Conservation (phyloP, 768 basidiomycete species). For the Austroboletus eburneus region DNA sequence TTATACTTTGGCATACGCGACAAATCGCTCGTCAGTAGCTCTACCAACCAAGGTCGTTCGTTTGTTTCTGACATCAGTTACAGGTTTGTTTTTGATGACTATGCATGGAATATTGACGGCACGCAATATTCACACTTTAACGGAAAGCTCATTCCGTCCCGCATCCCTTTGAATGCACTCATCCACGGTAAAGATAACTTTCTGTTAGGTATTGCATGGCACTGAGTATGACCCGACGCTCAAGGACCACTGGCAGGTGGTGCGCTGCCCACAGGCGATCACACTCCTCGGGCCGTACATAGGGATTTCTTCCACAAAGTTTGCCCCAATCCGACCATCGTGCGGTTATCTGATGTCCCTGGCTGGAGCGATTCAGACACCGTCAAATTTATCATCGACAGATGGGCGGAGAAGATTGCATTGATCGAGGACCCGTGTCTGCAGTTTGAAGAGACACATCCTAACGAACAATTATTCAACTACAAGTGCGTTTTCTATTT, state of each 20-base stretch:
- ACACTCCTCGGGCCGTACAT: constrained; percentile 34
- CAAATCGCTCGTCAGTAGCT: constrained; percentile 32
- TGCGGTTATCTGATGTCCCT: constrained; percentile 29
- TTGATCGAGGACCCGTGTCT: constrained; percentile 38
- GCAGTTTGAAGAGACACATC: constrained; percentile 24
- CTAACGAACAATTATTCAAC: constrained; percentile 31
- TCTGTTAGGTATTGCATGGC: not conserved
- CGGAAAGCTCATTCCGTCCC: constrained; percentile 36
- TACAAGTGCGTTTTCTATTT: not conserved
- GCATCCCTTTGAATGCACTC: constrained; percentile 39
- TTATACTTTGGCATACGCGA: constrained; percentile 31
- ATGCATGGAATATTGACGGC: constrained; percentile 36
- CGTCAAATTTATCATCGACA: constrained; percentile 30
- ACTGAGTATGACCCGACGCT: not conserved
- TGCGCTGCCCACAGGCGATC: constrained; percentile 30
- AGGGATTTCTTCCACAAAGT: constrained; percentile 37
- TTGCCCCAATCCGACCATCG: constrained; percentile 35
- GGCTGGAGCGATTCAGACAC: constrained; percentile 23
- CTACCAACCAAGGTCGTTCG: not conserved
- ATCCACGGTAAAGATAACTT: constrained; percentile 30
- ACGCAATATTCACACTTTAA: constrained; percentile 35
- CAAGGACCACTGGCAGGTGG: constrained; percentile 42
- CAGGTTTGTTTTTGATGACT: constrained; percentile 40
- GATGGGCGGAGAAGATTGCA: constrained; percentile 36
- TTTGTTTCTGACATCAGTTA: not conserved